Evolutionary conservation across 257 asterid species (phyloP).

Genomic region (Fraxinus cuspidata): DNA sequence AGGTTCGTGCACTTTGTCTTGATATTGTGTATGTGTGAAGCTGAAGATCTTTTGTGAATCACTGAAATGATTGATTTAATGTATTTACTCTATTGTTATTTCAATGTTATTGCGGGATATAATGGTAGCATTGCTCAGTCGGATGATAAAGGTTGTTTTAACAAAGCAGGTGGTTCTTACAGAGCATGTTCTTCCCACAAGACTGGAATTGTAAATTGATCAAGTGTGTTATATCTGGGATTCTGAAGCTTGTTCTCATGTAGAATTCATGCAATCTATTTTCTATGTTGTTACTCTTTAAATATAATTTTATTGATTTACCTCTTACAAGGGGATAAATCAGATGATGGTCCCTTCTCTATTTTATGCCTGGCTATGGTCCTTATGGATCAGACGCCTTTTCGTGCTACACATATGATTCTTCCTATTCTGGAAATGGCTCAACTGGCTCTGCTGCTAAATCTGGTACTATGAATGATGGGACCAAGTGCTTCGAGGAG

Average conservation of each 20-base stretch:
- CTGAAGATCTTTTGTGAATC: not conserved
- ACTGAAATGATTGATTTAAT: not conserved
- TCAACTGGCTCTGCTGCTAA: slow-evolving; percentile 36
- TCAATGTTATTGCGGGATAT: slow-evolving; percentile 41
- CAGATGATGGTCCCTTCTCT: slow-evolving; percentile 52
- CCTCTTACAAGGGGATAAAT: slow-evolving; percentile 37
- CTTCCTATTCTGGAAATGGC: slow-evolving; percentile 48
- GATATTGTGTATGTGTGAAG: not conserved
- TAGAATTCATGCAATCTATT: not conserved
- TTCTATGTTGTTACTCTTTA: not conserved
- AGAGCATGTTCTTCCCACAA: slow-evolving; percentile 35
- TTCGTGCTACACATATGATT: slow-evolving; percentile 52
- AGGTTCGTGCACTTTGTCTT: not conserved
- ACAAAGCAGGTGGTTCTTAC: slow-evolving; percentile 42
- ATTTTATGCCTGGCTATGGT: slow-evolving; percentile 60
- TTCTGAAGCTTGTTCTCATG: not conserved
- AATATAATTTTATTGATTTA: slow-evolving; percentile 12
- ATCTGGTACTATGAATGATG: slow-evolving; percentile 34
- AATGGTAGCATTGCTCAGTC: slow-evolving; percentile 48
- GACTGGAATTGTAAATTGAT: slow-evolving; percentile 6
- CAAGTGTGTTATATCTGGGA: not conserved
- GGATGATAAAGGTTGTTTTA: slow-evolving; percentile 58
- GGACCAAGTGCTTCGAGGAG: slow-evolving; percentile 46
- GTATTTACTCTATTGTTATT: not conserved
- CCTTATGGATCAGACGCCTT: slow-evolving; percentile 63